Evolutionary conservation across 2,329 filamentous ascomycete genomes (phyloP).

Genomic region (Fusarium newnesense): DNA sequence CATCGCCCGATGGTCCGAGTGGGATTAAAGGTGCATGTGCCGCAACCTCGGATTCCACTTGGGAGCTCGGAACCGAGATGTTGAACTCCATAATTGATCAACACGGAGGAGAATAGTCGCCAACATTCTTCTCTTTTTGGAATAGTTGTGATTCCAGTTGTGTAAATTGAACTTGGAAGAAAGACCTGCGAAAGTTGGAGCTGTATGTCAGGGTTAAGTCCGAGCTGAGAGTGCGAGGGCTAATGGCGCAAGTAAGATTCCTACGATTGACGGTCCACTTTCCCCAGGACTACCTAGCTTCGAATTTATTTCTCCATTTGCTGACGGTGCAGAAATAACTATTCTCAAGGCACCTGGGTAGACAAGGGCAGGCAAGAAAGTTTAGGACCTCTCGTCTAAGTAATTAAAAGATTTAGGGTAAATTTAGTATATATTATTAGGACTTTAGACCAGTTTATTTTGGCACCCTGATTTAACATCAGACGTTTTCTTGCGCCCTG

Average conservation of each 20-base stretch:
- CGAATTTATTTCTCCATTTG: background rate
- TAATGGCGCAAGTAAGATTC: background rate
- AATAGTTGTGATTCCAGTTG: accelerated
- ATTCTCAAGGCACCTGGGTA: accelerated
- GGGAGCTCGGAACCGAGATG: background rate
- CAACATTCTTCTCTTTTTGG: background rate
- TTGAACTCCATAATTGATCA: background rate
- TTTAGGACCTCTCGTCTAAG: too few species aligned
- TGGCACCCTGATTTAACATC: too few species aligned
- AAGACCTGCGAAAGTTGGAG: background rate
- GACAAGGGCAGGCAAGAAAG: too few species aligned
- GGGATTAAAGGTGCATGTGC: background rate
- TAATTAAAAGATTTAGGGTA: too few species aligned
- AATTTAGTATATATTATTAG: too few species aligned
- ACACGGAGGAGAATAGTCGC: background rate
- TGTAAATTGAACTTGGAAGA: accelerated
- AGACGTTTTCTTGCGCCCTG: too few species aligned
- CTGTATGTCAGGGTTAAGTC: background rate
- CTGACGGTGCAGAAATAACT: background rate
- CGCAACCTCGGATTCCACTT: background rate
- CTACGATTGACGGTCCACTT: background rate
- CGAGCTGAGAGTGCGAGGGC: background rate
- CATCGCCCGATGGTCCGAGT: background rate
- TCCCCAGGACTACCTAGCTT: background rate
- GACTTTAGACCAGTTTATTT: too few species aligned